Base-by-base conservation (phyloP, 352 stramenopile species). In the Pythium chondricola region DNA sequence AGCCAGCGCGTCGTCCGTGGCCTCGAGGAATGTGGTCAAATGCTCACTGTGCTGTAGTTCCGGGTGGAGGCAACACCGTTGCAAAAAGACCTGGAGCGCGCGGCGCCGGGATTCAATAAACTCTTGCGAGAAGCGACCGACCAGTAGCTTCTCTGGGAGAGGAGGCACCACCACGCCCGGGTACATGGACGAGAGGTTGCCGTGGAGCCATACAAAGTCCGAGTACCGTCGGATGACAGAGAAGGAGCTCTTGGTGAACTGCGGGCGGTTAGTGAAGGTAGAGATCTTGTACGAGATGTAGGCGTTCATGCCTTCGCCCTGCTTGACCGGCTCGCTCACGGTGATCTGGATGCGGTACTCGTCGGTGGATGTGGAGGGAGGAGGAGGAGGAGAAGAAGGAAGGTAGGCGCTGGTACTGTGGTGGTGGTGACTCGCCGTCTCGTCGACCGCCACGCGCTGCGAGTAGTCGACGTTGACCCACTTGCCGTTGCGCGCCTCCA, bases 271-370 rank as follows among this genome's bases (percentile, higher is more conserved):
- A 8, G 83, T 95, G 5, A 18, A 58, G 0, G 76, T 95, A 38
- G 63, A 74, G 63, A 98, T 94, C 55, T 97, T 97, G 76, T 98
- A 98, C 48, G 88, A 97, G 38, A 97, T 98, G 65, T 97, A 98
- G 48, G 96, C 93, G 64, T 98, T 98, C 72, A 98, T 98, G 37
- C 95, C 94, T 54, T 98, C 95, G 27, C 84, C 81, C 52, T 98
- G 92, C 64, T 98, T 98, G 10, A 98, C 85, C 0, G 95, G 95
- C 67, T 98, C 95, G 18, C 83, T 95, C 10, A 98, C 95, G 0
- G 73, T 66, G 54, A 96, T 83, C 60, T 93, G 67, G 54, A 94
- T 88, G 26, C 47, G 69, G 4, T 65, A 50, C 11, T 61, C 60
- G 1, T 67, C 58, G 18, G n/a, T 32, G 20, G 50, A 10, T 4